Evolutionary conservation across 2,329 filamentous ascomycete species (phyloP).

Genomic region (Fusarium sp.): DNA sequence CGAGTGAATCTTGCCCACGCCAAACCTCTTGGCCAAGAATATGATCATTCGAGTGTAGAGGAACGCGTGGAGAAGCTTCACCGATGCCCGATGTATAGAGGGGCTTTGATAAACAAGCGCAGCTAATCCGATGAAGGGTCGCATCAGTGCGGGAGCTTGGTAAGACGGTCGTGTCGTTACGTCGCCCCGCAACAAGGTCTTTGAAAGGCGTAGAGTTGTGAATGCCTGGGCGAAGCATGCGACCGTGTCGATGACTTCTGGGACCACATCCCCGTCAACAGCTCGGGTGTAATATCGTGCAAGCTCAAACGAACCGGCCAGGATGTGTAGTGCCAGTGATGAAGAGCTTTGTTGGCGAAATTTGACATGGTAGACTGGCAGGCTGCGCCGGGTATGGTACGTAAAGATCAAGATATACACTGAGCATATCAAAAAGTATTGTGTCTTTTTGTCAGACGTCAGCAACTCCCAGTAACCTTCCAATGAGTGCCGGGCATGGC

Average conservation of each 20-base stretch:
- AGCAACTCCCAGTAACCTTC: background rate
- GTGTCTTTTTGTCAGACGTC: background rate
- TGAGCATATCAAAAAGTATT: background rate
- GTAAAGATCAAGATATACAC: background rate
- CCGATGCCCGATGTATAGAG: background rate
- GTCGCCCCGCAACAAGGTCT: too few species aligned
- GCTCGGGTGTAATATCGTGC: too few species aligned
- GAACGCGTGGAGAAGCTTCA: conserved; percentile 6
- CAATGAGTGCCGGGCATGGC: too few species aligned
- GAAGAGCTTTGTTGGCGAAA: background rate
- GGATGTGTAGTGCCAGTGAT: background rate
- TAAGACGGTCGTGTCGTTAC: too few species aligned
- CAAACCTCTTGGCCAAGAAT: background rate
- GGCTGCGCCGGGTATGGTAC: conserved; percentile 2
- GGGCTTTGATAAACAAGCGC: background rate
- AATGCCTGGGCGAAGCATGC: too few species aligned
- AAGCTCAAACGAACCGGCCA: background rate
- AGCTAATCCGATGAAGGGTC: background rate
- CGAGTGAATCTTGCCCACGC: background rate
- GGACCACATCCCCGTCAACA: too few species aligned
- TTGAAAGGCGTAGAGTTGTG: too few species aligned
- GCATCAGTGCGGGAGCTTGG: too few species aligned
- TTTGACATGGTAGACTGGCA: background rate
- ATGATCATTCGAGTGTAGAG: conserved; percentile 7
- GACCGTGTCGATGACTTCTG: too few species aligned